A percentile compares a stretch with the other conserved stretches of the same genome.
These are phyloP conservation scores for Xerocomellus dryophilus DNA, from an alignment of 768 basidiomycete species.

Conservation along the genomic window DNA sequence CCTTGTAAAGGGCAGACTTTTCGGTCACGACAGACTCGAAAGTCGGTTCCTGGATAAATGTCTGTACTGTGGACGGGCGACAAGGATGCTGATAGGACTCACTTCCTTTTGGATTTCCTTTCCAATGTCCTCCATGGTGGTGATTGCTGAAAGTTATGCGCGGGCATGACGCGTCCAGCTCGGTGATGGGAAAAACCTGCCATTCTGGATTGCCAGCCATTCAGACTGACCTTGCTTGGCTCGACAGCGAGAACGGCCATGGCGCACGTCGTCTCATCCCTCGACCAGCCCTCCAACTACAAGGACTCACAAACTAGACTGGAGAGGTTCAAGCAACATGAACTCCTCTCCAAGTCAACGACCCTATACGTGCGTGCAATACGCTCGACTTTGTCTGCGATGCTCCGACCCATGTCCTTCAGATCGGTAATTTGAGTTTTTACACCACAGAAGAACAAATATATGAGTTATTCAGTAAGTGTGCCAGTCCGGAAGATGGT, in stretches of 20 bases:
- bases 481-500: constrained; percentile 79
- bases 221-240: neutral
- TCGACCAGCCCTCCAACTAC: constrained; percentile 96
- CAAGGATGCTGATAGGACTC: constrained; percentile 24
- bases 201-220: constrained; percentile 14
- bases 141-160: constrained; percentile 10
- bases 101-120: constrained; percentile 83
- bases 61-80: constrained; percentile 1
- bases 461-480: constrained; percentile 90
- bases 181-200: constrained; percentile 29
- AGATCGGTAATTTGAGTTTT: constrained; percentile 92
- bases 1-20: constrained; percentile 82
- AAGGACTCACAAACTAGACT: constrained; percentile 87
- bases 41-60: constrained; percentile 68
- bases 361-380: constrained; percentile 79
- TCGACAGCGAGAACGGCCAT: constrained; percentile 39
- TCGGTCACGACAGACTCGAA: constrained; percentile 86
- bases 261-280: constrained; percentile 79
- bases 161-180: constrained; percentile 30
- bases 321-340: constrained; percentile 75
- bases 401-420: constrained; percentile 13
- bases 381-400: constrained; percentile 14
- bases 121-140: constrained; percentile 82
- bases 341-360: constrained; percentile 76
- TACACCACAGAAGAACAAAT: constrained; percentile 97